These are phyloP conservation scores for Silene conica DNA, from an alignment of 148 eudicot genomes.

Conservation along the genomic window DNA sequence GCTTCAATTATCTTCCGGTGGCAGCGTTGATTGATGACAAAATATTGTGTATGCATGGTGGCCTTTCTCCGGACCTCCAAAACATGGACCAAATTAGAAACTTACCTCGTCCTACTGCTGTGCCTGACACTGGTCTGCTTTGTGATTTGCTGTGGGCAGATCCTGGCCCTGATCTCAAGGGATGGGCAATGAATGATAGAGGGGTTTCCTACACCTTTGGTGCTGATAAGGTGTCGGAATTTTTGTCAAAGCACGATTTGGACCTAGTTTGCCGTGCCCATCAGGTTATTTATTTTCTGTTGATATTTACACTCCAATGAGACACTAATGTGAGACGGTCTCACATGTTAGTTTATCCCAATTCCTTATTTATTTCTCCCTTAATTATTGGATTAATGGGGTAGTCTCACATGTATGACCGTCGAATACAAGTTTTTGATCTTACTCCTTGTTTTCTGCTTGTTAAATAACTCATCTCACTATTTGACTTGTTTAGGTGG, in stretches of 20 bases:
- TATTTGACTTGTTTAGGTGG: constrained; percentile 41
- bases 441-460: not conserved
- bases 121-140: constrained; percentile 71
- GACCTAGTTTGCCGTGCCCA: constrained; percentile 78
- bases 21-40: constrained; percentile 69
- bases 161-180: constrained; percentile 66
- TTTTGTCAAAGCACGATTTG: constrained; percentile 63
- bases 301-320: not conserved
- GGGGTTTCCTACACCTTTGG: constrained; percentile 75
- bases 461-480: not conserved
- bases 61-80: constrained; percentile 68
- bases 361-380: not conserved
- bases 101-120: constrained; percentile 59
- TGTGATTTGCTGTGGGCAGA: constrained; percentile 84
- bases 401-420: too few species aligned
- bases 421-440: not conserved
- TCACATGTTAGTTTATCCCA: not conserved
- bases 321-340: not conserved
- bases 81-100: constrained; percentile 58
- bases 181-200: constrained; percentile 82
- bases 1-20: constrained; percentile 78
- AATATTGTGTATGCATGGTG: constrained; percentile 81
- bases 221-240: constrained; percentile 64
- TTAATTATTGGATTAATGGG: not conserved
- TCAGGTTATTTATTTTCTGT: constrained; percentile 37